Evolutionary conservation across 148 eudicot species (phyloP).

Genomic region (Polygonum aviculare): DNA sequence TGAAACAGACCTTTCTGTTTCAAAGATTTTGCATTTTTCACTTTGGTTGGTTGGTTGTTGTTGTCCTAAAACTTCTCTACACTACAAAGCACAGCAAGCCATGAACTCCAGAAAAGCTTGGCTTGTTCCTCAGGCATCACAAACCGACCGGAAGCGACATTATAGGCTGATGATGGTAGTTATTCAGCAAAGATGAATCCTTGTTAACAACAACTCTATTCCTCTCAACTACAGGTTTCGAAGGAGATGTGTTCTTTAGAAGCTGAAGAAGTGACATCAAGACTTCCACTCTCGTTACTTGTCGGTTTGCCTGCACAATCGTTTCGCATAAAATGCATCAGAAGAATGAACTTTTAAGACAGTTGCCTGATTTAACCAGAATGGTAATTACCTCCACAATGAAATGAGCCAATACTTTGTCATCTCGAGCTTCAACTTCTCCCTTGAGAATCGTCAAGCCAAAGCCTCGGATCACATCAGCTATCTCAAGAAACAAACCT

Average conservation of each 20-base stretch:
- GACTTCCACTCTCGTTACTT: conserved; percentile 57
- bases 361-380: neutral
- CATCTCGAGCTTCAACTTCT: conserved; percentile 53
- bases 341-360: neutral
- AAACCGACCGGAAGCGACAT: neutral
- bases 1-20: conserved; percentile 1
- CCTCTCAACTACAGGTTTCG: neutral
- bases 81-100: conserved; percentile 1
- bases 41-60: neutral
- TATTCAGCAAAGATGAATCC: neutral
- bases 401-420: conserved; percentile 61
- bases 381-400: conserved; percentile 53
- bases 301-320: conserved; percentile 25
- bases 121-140: neutral
- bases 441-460: conserved; percentile 82
- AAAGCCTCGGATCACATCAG: conserved; percentile 52
- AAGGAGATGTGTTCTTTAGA: conserved; percentile 22
- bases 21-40: neutral
- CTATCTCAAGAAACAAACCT: conserved; percentile 78
- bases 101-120: neutral
- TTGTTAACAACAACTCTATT: neutral
- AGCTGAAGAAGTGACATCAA: conserved; percentile 67
- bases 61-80: neutral
- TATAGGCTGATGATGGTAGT: conserved; percentile 2
- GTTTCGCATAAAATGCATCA: neutral